phyloP scores from a whole-genome alignment of 2,329 filamentous ascomycete genomes.

The Penicillium sp. region DNA sequence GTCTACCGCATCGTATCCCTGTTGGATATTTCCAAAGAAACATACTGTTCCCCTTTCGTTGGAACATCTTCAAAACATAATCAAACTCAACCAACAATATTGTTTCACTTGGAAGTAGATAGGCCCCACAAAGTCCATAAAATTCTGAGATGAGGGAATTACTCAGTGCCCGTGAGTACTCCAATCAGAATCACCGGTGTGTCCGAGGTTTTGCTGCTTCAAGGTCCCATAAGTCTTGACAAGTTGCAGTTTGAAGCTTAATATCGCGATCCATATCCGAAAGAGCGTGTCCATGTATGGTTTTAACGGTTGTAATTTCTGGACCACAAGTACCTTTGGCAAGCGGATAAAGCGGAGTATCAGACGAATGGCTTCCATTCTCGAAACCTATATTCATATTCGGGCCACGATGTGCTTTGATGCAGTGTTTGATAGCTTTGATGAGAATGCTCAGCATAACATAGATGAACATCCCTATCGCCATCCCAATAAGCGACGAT shows the following conservation, averaged over 20 bases:
- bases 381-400: background rate
- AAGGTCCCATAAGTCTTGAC: too few species aligned
- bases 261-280: too few species aligned
- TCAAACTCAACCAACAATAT: background rate
- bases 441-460: background rate
- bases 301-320: too few species aligned
- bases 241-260: too few species aligned
- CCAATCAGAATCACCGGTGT: too few species aligned
- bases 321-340: background rate
- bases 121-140: background rate
- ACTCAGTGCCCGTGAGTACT: too few species aligned
- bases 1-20: background rate
- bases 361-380: background rate
- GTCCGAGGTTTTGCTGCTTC: too few species aligned
- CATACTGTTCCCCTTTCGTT: background rate
- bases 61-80: background rate
- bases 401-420: background rate
- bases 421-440: background rate
- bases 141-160: too few species aligned
- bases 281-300: too few species aligned
- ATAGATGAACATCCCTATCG: background rate
- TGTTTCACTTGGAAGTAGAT: background rate
- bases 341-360: background rate
- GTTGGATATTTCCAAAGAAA: background rate
- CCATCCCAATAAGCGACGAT: background rate